phyloP scores from a whole-genome alignment of 164 flowering plant genomes.

The Liquidambar formosana region DNA sequence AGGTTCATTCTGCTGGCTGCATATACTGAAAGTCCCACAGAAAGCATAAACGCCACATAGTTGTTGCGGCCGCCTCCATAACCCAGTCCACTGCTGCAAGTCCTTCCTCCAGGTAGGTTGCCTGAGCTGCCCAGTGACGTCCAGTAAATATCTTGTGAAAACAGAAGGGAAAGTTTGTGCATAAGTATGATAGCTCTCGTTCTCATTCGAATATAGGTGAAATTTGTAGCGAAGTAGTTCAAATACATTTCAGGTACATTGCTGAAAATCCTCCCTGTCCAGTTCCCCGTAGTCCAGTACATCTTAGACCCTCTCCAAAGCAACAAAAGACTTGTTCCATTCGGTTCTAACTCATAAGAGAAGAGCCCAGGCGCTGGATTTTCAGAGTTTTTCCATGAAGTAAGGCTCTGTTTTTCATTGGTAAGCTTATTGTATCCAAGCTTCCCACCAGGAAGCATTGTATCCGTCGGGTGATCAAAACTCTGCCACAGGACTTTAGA shows the following conservation, averaged over 20 bases:
- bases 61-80: conserved; percentile 10
- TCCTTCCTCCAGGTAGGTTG: conserved; percentile 5
- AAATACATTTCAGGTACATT: conserved; percentile 7
- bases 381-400: conserved; percentile 21
- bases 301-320: conserved; percentile 5
- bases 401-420: not conserved
- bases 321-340: conserved; percentile 8
- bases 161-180: not conserved
- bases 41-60: too few species aligned
- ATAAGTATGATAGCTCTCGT: conserved; percentile 8
- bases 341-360: conserved; percentile 13
- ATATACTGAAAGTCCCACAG: not conserved
- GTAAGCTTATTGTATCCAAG: conserved; percentile 12
- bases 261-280: conserved; percentile 17
- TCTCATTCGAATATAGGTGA: conserved; percentile 1
- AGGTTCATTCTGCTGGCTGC: too few species aligned
- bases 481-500: conserved; percentile 19
- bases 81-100: not conserved
- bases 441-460: conserved; percentile 23
- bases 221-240: not conserved
- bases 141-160: conserved; percentile 2
- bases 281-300: conserved; percentile 17
- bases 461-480: conserved; percentile 25
- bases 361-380: conserved; percentile 23
- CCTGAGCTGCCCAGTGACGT: conserved; percentile 4